These are phyloP conservation scores for Ascosphaera aggregata DNA, from an alignment of 2,329 filamentous ascomycete species.

Conservation along the genomic window DNA sequence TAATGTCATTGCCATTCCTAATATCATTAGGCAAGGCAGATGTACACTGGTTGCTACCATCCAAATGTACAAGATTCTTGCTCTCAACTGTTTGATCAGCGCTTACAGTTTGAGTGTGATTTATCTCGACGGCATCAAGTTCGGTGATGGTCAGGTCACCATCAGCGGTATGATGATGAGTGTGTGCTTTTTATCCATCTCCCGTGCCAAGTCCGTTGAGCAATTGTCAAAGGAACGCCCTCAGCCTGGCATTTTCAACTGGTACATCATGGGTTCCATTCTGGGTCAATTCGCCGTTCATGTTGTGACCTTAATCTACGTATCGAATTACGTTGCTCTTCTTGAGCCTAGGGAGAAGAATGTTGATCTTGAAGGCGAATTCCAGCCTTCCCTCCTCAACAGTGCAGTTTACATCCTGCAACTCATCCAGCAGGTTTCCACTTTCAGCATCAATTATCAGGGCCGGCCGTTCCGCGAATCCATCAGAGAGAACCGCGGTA, in stretches of 20 bases:
- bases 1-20: slow-evolving; percentile 90
- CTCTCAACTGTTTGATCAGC: slow-evolving; percentile 90
- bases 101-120: slow-evolving; percentile 92
- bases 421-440: slow-evolving; percentile 96
- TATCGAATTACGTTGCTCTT: slow-evolving; percentile 66
- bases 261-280: slow-evolving; percentile 95
- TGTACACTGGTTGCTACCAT: slow-evolving; percentile 97
- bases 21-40: slow-evolving; percentile 92
- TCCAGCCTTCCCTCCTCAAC: slow-evolving; percentile 81
- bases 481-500: slow-evolving; percentile 84
- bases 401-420: slow-evolving; percentile 92
- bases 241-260: slow-evolving; percentile 97
- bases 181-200: slow-evolving; percentile 96
- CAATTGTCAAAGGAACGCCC: slow-evolving; percentile 88
- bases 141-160: slow-evolving; percentile 92
- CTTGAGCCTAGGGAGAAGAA: slow-evolving; percentile 47
- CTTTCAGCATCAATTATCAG: slow-evolving; percentile 98
- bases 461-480: slow-evolving; percentile 92
- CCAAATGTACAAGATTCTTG: slow-evolving; percentile 99
- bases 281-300: slow-evolving; percentile 94
- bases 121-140: slow-evolving; percentile 97
- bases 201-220: slow-evolving; percentile 89
- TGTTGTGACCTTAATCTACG: slow-evolving; percentile 81
- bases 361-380: slow-evolving; percentile 85
- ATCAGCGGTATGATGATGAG: slow-evolving; percentile 99